phyloP scores from a whole-genome alignment of 176 grass and related monocot species.

The Hyparrhenia diplandra region DNA sequence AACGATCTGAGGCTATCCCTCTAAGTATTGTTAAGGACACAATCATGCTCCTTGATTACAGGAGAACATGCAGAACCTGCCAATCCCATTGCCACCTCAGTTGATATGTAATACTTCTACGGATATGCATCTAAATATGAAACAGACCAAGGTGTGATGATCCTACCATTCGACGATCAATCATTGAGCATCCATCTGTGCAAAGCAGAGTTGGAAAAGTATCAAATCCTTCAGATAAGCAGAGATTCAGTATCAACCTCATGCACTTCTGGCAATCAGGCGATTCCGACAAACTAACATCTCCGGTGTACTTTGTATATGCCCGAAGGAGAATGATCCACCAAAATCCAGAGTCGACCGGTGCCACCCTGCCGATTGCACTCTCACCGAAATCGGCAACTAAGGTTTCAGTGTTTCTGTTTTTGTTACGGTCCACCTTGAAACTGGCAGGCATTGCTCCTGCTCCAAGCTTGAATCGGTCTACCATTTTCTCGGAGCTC shows the following conservation, averaged over 20 bases:
- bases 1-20: background rate
- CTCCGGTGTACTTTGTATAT: conserved; percentile 90
- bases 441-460: conserved; percentile 97
- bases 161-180: conserved; percentile 93
- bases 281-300: conserved; percentile 73
- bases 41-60: background rate
- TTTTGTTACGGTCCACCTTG: conserved; percentile 65
- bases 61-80: background rate
- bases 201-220: conserved; percentile 95
- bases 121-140: conserved; percentile 18
- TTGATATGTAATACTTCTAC: background rate
- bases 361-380: conserved; percentile 88
- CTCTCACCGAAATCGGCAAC: conserved; percentile 89
- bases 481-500: conserved; percentile 83
- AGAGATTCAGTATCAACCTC: conserved; percentile 76
- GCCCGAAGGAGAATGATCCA: conserved; percentile 98
- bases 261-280: conserved; percentile 89
- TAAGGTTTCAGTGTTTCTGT: conserved; percentile 66
- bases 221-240: conserved; percentile 91
- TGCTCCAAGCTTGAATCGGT: conserved; percentile 92
- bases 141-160: conserved; percentile 22
- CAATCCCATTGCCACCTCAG: background rate
- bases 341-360: conserved; percentile 97
- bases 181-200: conserved; percentile 96
- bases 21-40: background rate